phyloP scores from a whole-genome alignment of 768 basidiomycete genomes.

The Leccinum uliginosum region DNA sequence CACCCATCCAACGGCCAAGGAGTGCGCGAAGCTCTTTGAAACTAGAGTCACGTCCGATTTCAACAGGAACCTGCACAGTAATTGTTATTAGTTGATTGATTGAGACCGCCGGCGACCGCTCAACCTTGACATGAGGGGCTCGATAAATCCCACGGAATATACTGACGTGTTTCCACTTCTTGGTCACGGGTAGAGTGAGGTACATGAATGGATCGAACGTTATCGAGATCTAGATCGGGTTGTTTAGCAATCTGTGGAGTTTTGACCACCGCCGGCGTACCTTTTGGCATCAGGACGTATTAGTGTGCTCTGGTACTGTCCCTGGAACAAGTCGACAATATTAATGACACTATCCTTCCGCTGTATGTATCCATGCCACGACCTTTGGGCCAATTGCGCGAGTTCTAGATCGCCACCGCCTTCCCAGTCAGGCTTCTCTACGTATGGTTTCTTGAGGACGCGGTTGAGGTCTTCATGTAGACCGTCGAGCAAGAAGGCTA shows the following conservation, averaged over 20 bases:
- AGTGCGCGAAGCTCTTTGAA: constrained; percentile 78
- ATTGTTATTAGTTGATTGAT: constrained; percentile 3
- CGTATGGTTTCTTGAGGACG: constrained; percentile 90
- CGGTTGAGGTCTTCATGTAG: constrained; percentile 95
- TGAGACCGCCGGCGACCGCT: neutral
- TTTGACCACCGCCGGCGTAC: constrained; percentile 35
- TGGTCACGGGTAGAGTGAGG: constrained; percentile 86
- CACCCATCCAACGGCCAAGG: constrained; percentile 75
- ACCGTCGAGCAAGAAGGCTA: constrained; percentile 92
- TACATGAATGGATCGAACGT: constrained; percentile 99
- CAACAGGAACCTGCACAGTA: constrained; percentile 57
- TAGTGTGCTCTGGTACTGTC: constrained; percentile 91
- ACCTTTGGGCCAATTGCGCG: constrained; percentile 72
- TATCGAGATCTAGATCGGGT: constrained; percentile 76
- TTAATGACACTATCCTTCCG: constrained; percentile 98
- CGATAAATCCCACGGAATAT: constrained; percentile 72
- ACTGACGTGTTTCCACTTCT: constrained; percentile 75
- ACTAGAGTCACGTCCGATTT: constrained; percentile 71
- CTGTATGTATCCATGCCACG: constrained; percentile 95
- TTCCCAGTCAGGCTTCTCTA: constrained; percentile 98
- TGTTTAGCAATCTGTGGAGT: neutral
- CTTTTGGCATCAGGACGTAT: constrained; percentile 96
- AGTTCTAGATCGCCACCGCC: constrained; percentile 80
- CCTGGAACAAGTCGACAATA: constrained; percentile 97
- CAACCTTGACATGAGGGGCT: constrained; percentile 64